Percentiles rank a stretch among this genome's conserved stretches.
phyloP scores from a whole-genome alignment of 345 rosid species.

The Eutrema heterophyllum region DNA sequence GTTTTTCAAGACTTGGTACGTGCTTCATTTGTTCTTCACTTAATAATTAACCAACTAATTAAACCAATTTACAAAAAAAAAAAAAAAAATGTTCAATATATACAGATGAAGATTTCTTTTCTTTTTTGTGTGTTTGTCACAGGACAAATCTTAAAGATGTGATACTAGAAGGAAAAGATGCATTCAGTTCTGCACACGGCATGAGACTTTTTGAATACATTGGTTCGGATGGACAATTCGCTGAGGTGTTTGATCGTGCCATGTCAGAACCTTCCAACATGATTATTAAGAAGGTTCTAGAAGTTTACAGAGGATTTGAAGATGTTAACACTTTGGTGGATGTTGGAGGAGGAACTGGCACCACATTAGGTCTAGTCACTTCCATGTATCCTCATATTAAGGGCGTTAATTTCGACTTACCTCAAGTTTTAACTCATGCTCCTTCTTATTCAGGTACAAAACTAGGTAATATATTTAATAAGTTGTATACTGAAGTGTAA shows the following conservation, averaged over 20 bases:
- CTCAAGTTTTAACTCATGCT: conserved; percentile 19
- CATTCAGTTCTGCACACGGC: conserved; percentile 53
- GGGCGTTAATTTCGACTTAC: conserved; percentile 46
- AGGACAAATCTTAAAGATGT: conserved; percentile 46
- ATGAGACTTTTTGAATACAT: conserved; percentile 44
- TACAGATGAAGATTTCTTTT: background rate
- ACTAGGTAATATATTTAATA: background rate
- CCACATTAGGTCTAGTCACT: conserved; percentile 34
- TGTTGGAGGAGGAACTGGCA: conserved; percentile 63
- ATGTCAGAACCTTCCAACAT: conserved; percentile 43
- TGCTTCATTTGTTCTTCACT: background rate
- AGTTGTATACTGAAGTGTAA: background rate
- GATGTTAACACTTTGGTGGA: conserved; percentile 45
- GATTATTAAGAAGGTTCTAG: conserved; percentile 41
- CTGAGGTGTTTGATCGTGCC: conserved; percentile 39
- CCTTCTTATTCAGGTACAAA: conserved; percentile 25
- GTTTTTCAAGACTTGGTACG: conserved; percentile 26
- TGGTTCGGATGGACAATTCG: conserved; percentile 35
- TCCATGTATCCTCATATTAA: conserved; percentile 45
- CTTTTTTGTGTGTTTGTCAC: background rate
- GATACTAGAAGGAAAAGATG: conserved; percentile 46
- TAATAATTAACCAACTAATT: background rate
- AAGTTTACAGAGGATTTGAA: conserved; percentile 50
- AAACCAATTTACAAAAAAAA: background rate
- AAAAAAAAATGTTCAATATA: background rate